Evolutionary conservation across 2,329 filamentous ascomycete species (phyloP).

Genomic region (Monilinia laxa): DNA sequence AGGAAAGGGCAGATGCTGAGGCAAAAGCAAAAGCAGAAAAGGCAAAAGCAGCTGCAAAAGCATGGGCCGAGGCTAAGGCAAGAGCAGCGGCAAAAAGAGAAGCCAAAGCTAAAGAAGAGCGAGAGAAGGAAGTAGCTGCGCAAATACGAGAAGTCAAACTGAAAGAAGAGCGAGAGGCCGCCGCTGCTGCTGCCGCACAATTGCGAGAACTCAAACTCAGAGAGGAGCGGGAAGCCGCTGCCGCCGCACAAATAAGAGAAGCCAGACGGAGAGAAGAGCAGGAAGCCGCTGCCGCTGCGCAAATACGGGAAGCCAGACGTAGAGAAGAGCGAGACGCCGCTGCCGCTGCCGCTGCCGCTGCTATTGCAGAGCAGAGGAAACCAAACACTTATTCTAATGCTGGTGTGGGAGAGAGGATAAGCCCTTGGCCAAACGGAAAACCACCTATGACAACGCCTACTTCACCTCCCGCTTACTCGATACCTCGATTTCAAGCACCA

Average conservation of each 20-base stretch:
- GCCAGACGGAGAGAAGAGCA: neutral
- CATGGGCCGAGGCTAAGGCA: constrained; percentile 12
- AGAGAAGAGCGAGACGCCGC: constrained; percentile 26
- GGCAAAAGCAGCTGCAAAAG: constrained; percentile 24
- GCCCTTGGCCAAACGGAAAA: constrained; percentile 66
- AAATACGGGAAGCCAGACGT: neutral
- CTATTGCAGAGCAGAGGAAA: constrained; percentile 35
- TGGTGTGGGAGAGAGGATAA: constrained; percentile 66
- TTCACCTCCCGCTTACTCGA: constrained; percentile 34
- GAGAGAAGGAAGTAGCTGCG: constrained; percentile 26
- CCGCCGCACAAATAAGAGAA: neutral
- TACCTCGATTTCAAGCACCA: constrained; percentile 41
- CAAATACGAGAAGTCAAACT: constrained; percentile 41
- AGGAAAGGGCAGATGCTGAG: constrained; percentile 2
- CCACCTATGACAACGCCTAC: constrained; percentile 44
- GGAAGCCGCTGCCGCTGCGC: neutral
- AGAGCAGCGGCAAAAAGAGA: constrained; percentile 31
- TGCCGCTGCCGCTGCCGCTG: constrained; percentile 19
- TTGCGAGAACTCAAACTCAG: neutral
- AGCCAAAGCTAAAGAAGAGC: constrained; percentile 30
- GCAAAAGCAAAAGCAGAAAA: constrained; percentile 37
- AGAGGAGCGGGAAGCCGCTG: neutral
- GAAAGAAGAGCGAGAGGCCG: constrained; percentile 37
- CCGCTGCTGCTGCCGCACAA: constrained; percentile 26
- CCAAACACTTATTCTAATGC: constrained; percentile 58